Evolutionary conservation across 2,329 filamentous ascomycete species (phyloP).

Genomic region (Escovopsis weberi): DNA sequence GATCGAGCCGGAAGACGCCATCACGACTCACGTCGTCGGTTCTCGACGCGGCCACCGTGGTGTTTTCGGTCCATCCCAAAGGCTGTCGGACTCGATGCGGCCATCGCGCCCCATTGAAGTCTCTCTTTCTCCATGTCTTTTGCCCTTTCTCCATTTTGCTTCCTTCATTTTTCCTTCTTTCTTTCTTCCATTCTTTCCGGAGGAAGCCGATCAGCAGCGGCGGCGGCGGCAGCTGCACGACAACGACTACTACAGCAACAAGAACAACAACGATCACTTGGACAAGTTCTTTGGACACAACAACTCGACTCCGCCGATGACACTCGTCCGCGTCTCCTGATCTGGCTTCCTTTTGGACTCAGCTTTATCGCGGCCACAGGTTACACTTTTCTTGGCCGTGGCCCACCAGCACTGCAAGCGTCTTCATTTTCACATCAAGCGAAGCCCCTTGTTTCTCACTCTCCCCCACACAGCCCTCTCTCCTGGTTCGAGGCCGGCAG

Average conservation of each 20-base stretch:
- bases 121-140: too few relatives aligned
- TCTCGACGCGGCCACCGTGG: too few relatives aligned
- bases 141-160: too few relatives aligned
- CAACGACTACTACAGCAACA: not conserved
- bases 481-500: too few relatives aligned
- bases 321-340: slow-evolving; percentile 4
- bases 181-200: too few relatives aligned
- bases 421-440: too few relatives aligned
- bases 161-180: too few relatives aligned
- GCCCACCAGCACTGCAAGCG: not conserved
- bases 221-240: not conserved
- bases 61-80: too few relatives aligned
- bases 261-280: not conserved
- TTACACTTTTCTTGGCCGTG: not conserved
- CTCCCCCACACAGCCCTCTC: not conserved
- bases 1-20: too few relatives aligned
- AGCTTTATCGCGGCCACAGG: slow-evolving; percentile 7
- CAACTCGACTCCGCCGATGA: not conserved
- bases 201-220: not conserved
- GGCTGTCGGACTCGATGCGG: too few relatives aligned
- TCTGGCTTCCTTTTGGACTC: slow-evolving; percentile 13
- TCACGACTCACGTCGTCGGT: too few relatives aligned
- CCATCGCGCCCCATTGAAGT: too few relatives aligned
- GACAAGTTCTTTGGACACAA: slow-evolving; percentile 1
- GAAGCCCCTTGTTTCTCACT: not conserved